Conservation (phyloP, 805 yeast genomes). For the Saccharomycopsis sp. region DNA sequence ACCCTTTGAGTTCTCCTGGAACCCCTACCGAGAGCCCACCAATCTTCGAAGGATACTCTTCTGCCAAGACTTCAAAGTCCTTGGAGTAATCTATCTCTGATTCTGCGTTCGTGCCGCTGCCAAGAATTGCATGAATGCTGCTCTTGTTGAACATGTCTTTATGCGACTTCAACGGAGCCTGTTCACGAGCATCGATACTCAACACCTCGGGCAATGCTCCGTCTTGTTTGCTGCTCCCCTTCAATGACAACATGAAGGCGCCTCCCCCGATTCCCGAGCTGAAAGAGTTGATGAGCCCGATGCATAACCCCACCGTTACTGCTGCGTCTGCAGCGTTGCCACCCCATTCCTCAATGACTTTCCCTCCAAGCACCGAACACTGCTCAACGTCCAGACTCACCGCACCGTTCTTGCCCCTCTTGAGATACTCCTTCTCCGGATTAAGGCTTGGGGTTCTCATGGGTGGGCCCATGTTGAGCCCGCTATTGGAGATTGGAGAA, state of each 20-base stretch:
- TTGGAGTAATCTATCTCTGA: neutral
- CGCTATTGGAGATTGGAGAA: no score
- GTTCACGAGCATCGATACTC: slow-evolving; percentile 79
- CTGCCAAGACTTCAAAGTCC: slow-evolving; percentile 21
- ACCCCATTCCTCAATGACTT: slow-evolving; percentile 40
- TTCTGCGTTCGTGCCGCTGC: neutral
- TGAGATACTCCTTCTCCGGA: slow-evolving; percentile 34
- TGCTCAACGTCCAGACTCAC: slow-evolving; percentile 57
- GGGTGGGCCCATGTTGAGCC: slow-evolving; percentile 21
- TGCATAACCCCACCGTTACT: slow-evolving; percentile 77
- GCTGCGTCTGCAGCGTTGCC: slow-evolving; percentile 95
- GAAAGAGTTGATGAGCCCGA: slow-evolving; percentile 75
- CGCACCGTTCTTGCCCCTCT: slow-evolving; percentile 42
- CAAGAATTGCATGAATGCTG: no score
- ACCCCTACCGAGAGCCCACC: slow-evolving; percentile 88
- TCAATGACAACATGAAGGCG: slow-evolving; percentile 50
- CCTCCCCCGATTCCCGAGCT: slow-evolving; percentile 95
- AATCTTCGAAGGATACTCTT: slow-evolving; percentile 43
- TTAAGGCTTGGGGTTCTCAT: slow-evolving; percentile 27
- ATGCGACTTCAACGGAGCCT: slow-evolving; percentile 60
- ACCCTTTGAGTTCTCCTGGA: slow-evolving; percentile 88
- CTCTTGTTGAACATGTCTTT: slow-evolving; percentile 48
- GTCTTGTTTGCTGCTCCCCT: slow-evolving; percentile 23
- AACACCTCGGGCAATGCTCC: slow-evolving; percentile 43
- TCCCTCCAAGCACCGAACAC: slow-evolving; percentile 56